These are phyloP conservation scores for Nemania bipapillata DNA, from an alignment of 2,329 filamentous ascomycete species.

Conservation along the genomic window DNA sequence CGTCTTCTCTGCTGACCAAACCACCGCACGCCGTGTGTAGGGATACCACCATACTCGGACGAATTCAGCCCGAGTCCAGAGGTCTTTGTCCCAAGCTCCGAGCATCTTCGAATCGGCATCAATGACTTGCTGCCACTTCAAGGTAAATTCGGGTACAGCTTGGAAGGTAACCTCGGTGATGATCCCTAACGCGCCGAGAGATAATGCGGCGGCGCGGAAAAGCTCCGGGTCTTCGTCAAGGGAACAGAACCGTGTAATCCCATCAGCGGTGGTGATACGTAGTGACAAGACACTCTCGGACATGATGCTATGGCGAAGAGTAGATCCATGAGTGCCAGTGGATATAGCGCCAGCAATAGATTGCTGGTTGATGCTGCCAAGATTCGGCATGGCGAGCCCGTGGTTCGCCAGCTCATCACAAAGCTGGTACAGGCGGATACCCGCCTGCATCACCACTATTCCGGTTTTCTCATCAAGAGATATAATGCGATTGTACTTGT, in stretches of 20 bases:
- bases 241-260: slow-evolving; percentile 75
- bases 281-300: slow-evolving; percentile 80
- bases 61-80: slow-evolving; percentile 89
- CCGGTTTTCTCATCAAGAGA: slow-evolving; percentile 73
- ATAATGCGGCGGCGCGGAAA: slow-evolving; percentile 87
- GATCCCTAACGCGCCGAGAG: slow-evolving; percentile 88
- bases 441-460: slow-evolving; percentile 82
- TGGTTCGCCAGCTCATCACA: slow-evolving; percentile 77
- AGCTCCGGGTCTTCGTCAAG: slow-evolving; percentile 77
- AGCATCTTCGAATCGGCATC: slow-evolving; percentile 76
- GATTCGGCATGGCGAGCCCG: slow-evolving; percentile 86
- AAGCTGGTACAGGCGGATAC: slow-evolving; percentile 81
- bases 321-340: slow-evolving; percentile 93
- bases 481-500: slow-evolving; percentile 79
- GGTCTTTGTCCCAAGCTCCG: slow-evolving; percentile 73
- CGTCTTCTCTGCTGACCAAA: slow-evolving; percentile 89
- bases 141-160: slow-evolving; percentile 81
- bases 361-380: slow-evolving; percentile 95
- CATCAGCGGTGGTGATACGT: slow-evolving; percentile 84
- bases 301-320: slow-evolving; percentile 82
- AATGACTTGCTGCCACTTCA: slow-evolving; percentile 86
- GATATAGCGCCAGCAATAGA: slow-evolving; percentile 91
- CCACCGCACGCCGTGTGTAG: slow-evolving; percentile 85
- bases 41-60: slow-evolving; percentile 98
- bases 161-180: slow-evolving; percentile 89